Evolutionary conservation across 257 asterid genomes (phyloP), one percentile per base, ranked within the genome.

Genomic region (Primulina tabacum): DNA sequence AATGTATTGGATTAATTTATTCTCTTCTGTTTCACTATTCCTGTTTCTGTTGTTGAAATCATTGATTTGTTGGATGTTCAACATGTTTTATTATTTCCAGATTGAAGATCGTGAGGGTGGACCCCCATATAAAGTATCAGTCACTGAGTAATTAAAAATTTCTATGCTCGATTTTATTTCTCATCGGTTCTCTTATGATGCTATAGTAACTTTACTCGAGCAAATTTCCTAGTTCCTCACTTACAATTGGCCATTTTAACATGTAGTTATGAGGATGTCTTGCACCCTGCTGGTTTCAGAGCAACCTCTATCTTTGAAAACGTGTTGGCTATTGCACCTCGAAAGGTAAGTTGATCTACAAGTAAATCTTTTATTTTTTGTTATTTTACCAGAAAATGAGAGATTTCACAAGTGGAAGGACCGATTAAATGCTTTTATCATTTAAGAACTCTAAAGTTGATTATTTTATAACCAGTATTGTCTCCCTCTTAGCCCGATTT

Each of bases 121-220:
- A 26, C 97, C 97, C 52, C 97, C 97, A 3, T 92, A 77, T 62
- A 89, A 76, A 83, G 97, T 89, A 64, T 86, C 97, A 52, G 81
- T 87, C 65, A 47, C 88, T 12, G 87, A 86, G 96, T 92, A 87
- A 80, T 75, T 32, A 74, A n/a, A 78, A 34, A 71, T 67, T 28
- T 62, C 57, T 64, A 35, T 20, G 43, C 29, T 70, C 67, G 16
- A 6, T 34, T 69, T 59, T 58, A 17, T 33, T 62, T 9, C 18
- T 62, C 63, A 34, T 64, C 21, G 7, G 7, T 73, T 29, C 26
- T 30, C 56, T 11, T 70, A 17, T 24, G 1, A 60, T 12, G 14
- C 63, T 33, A 17, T 17, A 38, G 37, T 21, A 60, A 16, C n/a
- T 28, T 50, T 76, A 11, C 17, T 67, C 10, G 11, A 4, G n/a